Evolutionary conservation across 2,329 filamentous ascomycete species (phyloP), one percentile per base, ranked within the genome.

Genomic region (Dendrostoma leiphaemia): DNA sequence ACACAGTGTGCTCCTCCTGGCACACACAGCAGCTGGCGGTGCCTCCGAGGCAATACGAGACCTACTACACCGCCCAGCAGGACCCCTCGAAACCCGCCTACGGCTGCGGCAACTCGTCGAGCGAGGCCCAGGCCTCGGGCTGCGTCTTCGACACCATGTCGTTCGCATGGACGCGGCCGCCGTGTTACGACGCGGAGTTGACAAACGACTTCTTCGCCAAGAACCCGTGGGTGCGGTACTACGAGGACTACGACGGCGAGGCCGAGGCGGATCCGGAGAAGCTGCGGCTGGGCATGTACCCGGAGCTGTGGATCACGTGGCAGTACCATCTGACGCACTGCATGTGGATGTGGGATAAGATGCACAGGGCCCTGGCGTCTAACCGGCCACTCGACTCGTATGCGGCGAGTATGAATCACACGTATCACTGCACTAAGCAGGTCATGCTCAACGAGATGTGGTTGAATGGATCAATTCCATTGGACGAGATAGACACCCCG

Each of bases 141-240:
- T 51, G 48, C 48, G 37, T 21, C n/a, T 51, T 44, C 38, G 48
- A 51, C 31, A 21, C 40, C 17, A 51, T 60, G 15, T 62, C 57
- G 37, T 50, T 58, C 24, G 51, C 54, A 28, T 63, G 59, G 28
- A 59, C 58, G 31, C 60, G 58, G 35, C 56, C 59, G 34, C 50
- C 59, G 35, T 61, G 48, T 38, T 62, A 63, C 48, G 38, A 51
- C 13, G 48, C 40, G 13, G 38, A 44, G 19, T 23, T 51, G 1
- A 44, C 48, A 13, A 32, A 24, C 15, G 48, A 51, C 12, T 43
- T 44, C 19, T 24, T 44, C 29, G n/a, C 15, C 15, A 23, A 31
- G 38, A n/a, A 35, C 37, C 26, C 40, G 12, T 48, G 46, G 46
- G 38, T 41, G 8, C 26, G 32, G 13, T 48, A 35, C 31, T 48